These are phyloP conservation scores for Gossypium sturtianum DNA, from an alignment of 345 rosid genomes.

Conservation along the genomic window DNA sequence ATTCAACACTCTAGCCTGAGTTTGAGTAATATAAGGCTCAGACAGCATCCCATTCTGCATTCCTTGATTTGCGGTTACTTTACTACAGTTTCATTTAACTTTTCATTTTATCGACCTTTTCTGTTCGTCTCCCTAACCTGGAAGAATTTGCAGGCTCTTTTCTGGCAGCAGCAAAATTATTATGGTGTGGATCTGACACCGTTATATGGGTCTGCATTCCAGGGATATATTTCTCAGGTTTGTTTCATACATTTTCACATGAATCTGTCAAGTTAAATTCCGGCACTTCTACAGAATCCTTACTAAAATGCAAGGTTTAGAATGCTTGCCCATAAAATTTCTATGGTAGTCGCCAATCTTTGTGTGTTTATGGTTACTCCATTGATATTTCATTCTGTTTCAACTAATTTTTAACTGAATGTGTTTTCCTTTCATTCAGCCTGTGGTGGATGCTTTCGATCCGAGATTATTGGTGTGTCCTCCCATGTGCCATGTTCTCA, in stretches of 20 bases:
- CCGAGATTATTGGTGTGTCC: constrained; percentile 92
- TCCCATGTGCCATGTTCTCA: constrained; percentile 54
- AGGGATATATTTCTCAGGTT: constrained; percentile 97
- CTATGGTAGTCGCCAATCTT: neutral
- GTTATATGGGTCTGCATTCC: constrained; percentile 71
- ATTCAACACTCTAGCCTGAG: too few species aligned
- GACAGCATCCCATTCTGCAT: neutral
- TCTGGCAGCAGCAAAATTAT: constrained; percentile 95
- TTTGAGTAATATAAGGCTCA: too few species aligned
- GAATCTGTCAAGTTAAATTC: neutral
- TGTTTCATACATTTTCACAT: neutral
- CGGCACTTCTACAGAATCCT: neutral
- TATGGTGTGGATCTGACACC: constrained; percentile 91
- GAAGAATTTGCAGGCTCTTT: constrained; percentile 59
- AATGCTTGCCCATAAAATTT: neutral
- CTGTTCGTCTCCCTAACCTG: neutral
- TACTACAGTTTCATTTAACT: neutral
- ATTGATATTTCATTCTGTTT: constrained; percentile 4
- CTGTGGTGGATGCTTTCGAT: constrained; percentile 99
- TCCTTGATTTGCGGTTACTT: neutral
- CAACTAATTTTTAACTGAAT: constrained; percentile 21
- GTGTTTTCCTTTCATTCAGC: constrained; percentile 40
- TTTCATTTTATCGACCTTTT: neutral
- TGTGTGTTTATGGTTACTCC: constrained; percentile 6
- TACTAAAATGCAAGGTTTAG: neutral